Evolutionary conservation across 2,329 filamentous ascomycete genomes (phyloP), one percentile per base, ranked within the genome.

Genomic region (Monilinia fructicola): DNA sequence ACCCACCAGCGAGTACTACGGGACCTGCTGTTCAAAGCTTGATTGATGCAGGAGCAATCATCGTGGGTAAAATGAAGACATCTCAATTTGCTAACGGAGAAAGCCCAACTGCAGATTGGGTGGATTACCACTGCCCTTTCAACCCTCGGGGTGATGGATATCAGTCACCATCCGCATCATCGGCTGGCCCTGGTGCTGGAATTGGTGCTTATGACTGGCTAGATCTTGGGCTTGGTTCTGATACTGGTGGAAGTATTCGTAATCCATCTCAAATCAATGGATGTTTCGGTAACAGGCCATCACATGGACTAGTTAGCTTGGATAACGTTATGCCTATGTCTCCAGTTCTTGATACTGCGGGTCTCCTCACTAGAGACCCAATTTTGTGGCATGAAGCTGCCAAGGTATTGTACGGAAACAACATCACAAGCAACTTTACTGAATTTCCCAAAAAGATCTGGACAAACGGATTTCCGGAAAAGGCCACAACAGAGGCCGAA

Each of bases 1-100:
- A 86, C 64, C 77, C 79, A 1, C 72, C 79, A 3, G 77, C 79
- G 0, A 79, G 76, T 2, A 73, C 71, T 3, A 87, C 84, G 1
- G 82, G 84, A 0, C 73, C 81, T 0, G 78, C 83, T 1, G 80
- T 87, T 0, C 82, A 86, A 61, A 78, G 79, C 2, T 75, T 91
- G 0, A 79, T 90, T 4, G 82, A 87, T 64, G 81, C 84, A 2
- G 88, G 89, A 0, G 87, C 85, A 0, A 75, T 85, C 11, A 73
- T 85, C 14, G 77, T 86, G 0, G 83, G 84, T 3, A 85, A 84
- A 75, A 82, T 82, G 28, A 84, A 83, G 69, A 79, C 80, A 2
- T 78, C 80, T 1, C 81, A 83, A 68, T 80, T 85, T 60, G 80
- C 79, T 16, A 74, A 72, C 35, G 69, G 72, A 12, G 74, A 74